Conservation (phyloP, 1,139 yeast species). For the Geotrichum citri-aurantii region DNA sequence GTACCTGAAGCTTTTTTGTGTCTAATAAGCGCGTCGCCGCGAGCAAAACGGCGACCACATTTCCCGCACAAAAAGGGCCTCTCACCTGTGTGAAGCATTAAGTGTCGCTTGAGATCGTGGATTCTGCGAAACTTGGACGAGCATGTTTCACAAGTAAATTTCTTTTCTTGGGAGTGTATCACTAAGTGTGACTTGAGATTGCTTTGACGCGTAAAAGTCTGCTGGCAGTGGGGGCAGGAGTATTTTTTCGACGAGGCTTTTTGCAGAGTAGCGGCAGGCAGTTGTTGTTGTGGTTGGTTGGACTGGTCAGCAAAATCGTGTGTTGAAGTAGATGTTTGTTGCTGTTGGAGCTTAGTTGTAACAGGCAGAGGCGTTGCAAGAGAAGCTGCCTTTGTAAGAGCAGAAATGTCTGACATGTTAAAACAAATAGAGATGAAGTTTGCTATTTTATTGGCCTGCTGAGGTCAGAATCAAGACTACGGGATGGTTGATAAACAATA, state of each 20-base stretch:
- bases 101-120: conserved; percentile 73
- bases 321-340: neutral
- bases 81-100: conserved; percentile 70
- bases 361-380: neutral
- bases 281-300: neutral
- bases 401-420: neutral
- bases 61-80: conserved; percentile 57
- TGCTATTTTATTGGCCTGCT: neutral
- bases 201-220: conserved; percentile 18
- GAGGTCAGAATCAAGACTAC: neutral
- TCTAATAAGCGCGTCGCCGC: conserved; percentile 71
- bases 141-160: conserved; percentile 63
- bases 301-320: neutral
- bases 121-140: conserved; percentile 58
- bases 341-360: neutral
- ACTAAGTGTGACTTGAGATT: conserved; percentile 68
- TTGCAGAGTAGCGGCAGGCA: neutral
- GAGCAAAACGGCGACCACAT: conserved; percentile 67
- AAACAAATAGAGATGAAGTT: neutral
- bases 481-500: too few species aligned
- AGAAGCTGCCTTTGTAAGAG: neutral
- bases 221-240: conserved; percentile 17
- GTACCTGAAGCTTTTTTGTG: conserved; percentile 44
- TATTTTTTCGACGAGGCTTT: conserved; percentile 2
- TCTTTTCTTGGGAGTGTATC: conserved; percentile 62